phyloP scores from a whole-genome alignment of 2,329 filamentous ascomycete species.

The Malbranchea cinnamomea region DNA sequence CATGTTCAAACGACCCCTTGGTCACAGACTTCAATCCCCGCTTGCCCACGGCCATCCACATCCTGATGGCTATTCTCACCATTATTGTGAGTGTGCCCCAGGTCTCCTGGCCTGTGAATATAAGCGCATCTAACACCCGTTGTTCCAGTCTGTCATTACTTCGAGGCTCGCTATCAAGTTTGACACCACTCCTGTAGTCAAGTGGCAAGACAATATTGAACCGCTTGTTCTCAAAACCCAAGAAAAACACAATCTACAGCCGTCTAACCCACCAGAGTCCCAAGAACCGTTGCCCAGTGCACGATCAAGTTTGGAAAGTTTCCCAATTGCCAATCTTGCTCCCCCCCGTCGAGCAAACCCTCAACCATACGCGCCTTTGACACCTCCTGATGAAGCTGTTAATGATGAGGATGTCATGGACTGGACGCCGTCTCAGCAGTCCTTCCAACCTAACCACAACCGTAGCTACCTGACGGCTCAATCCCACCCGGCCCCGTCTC shows the following conservation, averaged over 20 bases:
- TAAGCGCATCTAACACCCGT: conserved; percentile 14
- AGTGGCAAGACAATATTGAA: conserved; percentile 24
- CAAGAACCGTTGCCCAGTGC: conserved; percentile 9
- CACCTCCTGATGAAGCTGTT: conserved; percentile 21
- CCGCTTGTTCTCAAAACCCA: conserved; percentile 16
- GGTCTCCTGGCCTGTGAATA: neutral
- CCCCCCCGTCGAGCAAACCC: conserved; percentile 13
- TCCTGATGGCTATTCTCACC: conserved; percentile 26
- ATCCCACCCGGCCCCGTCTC: conserved; percentile 20
- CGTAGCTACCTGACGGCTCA: conserved; percentile 17
- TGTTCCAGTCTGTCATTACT: conserved; percentile 20
- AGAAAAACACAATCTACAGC: conserved; percentile 10
- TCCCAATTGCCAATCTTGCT: conserved; percentile 29
- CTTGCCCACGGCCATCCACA: conserved; percentile 22
- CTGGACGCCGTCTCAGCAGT: conserved; percentile 33
- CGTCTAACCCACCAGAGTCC: conserved; percentile 10
- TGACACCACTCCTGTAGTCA: conserved; percentile 27
- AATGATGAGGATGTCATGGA: conserved; percentile 31
- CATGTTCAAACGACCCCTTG: conserved; percentile 25
- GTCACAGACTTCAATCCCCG: conserved; percentile 18
- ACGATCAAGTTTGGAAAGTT: conserved; percentile 14
- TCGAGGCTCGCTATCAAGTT: conserved; percentile 25
- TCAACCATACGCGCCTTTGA: conserved; percentile 18
- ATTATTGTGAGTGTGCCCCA: conserved; percentile 18
- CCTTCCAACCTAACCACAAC: conserved; percentile 19